Evolutionary conservation across 2,329 filamentous ascomycete species (phyloP).

Genomic region (Alternaria metachromatica): DNA sequence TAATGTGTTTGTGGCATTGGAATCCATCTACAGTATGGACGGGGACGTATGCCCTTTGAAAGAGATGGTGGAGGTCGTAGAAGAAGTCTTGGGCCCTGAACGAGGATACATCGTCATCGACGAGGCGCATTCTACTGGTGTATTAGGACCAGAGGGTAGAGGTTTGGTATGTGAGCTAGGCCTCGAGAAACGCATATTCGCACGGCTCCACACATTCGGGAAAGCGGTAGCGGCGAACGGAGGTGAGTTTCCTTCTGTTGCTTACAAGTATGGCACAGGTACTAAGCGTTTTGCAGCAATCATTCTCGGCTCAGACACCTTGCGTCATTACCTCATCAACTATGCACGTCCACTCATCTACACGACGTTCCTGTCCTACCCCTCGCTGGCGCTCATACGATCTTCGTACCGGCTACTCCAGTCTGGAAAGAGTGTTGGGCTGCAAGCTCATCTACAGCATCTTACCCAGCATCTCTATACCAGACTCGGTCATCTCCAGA

Average conservation of each 20-base stretch:
- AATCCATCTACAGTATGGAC: conserved; percentile 76
- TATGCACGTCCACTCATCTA: conserved; percentile 52
- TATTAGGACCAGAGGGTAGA: conserved; percentile 62
- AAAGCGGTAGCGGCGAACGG: conserved; percentile 73
- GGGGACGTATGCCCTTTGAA: conserved; percentile 72
- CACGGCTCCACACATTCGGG: conserved; percentile 69
- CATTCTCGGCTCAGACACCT: conserved; percentile 37
- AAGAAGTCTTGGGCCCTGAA: conserved; percentile 60
- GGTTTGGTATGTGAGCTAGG: conserved; percentile 62
- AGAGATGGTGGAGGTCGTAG: conserved; percentile 65
- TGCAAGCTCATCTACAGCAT: conserved; percentile 33
- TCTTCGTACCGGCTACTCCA: conserved; percentile 39
- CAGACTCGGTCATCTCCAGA: conserved; percentile 20
- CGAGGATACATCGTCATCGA: conserved; percentile 72
- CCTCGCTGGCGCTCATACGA: conserved; percentile 51
- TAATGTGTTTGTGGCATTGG: conserved; percentile 44
- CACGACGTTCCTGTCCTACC: conserved; percentile 52
- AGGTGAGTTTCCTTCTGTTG: too few relatives aligned
- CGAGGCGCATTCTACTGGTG: conserved; percentile 71
- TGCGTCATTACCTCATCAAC: conserved; percentile 47
- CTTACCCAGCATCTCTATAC: conserved; percentile 32
- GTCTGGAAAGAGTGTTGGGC: conserved; percentile 22
- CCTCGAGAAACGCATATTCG: conserved; percentile 63
- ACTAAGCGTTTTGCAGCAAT: conserved; percentile 39
- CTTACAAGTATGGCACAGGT: too few relatives aligned